Evolutionary conservation across 2,329 filamentous ascomycete species (phyloP).

Genomic region (Venturia pyrina): DNA sequence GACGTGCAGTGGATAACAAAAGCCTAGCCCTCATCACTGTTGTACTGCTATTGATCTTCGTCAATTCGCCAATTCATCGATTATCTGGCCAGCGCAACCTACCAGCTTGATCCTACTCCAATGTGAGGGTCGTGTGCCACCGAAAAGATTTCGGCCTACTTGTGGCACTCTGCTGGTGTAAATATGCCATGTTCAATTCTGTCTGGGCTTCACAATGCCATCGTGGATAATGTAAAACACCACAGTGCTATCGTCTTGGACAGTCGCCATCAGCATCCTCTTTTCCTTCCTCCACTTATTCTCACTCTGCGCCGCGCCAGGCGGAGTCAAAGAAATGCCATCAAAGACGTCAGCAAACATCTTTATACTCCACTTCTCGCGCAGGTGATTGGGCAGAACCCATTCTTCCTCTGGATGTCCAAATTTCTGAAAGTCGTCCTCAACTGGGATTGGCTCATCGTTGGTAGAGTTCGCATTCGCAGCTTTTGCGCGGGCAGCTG

Average conservation of each 20-base stretch:
- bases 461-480: constrained; percentile 14
- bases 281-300: constrained; percentile 44
- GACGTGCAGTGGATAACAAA: neutral
- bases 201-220: constrained; percentile 13
- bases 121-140: neutral
- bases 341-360: constrained; percentile 63
- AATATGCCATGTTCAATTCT: constrained; percentile 10
- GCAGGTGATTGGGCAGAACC: constrained; percentile 63
- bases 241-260: constrained; percentile 72
- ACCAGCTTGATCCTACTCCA: neutral
- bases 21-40: neutral
- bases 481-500: constrained; percentile 35
- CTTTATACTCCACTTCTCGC: constrained; percentile 61
- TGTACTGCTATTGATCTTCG: neutral
- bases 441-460: constrained; percentile 18
- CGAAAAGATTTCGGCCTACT: neutral
- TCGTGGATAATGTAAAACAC: constrained; percentile 54
- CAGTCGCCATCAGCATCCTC: constrained; percentile 61
- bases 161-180: no score
- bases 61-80: no score
- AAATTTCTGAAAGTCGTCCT: constrained; percentile 32
- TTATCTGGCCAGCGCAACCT: neutral
- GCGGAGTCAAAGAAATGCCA: constrained; percentile 34
- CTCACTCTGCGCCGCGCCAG: constrained; percentile 19
- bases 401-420: constrained; percentile 51